phyloP scores from a whole-genome alignment of 208 protist species.

The Angomonas ambiguus region DNA sequence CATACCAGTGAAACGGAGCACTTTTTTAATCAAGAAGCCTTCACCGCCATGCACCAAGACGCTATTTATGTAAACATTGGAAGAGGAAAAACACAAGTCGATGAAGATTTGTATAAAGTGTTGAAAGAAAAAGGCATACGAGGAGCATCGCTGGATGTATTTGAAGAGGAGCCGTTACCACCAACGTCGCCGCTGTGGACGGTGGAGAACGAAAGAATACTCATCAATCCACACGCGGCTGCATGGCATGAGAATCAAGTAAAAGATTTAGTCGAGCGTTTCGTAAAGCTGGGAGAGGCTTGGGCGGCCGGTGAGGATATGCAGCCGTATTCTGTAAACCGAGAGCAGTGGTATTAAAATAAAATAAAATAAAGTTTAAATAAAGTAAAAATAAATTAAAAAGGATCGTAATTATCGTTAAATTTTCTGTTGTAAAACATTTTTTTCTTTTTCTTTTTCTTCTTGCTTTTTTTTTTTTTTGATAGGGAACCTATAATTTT shows the following conservation, averaged over 20 bases:
- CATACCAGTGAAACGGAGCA: conserved; percentile 31
- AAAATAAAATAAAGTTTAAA: not conserved
- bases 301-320: not conserved
- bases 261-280: not conserved
- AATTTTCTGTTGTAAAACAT: conserved; percentile 1
- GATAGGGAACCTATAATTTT: not conserved
- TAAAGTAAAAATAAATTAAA: not conserved
- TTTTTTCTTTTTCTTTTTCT: conserved; percentile 1
- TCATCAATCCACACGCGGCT: conserved; percentile 32
- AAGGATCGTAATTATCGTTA: not conserved
- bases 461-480: not conserved
- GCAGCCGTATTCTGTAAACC: not conserved
- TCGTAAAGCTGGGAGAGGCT: not conserved
- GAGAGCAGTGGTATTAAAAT: not conserved
- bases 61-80: conserved; percentile 66
- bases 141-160: conserved; percentile 60
- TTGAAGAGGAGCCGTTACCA: conserved; percentile 51
- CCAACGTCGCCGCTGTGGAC: conserved; percentile 30
- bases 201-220: conserved; percentile 32
- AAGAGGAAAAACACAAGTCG: conserved; percentile 40
- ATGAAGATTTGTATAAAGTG: conserved; percentile 33
- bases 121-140: conserved; percentile 25
- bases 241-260: not conserved
- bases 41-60: conserved; percentile 43
- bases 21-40: conserved; percentile 41